A percentile compares a stretch with the other conserved stretches of the same genome.
These are phyloP conservation scores for Chloranthus sessilifolius DNA, from an alignment of 164 flowering plant genomes.

Conservation along the genomic window DNA sequence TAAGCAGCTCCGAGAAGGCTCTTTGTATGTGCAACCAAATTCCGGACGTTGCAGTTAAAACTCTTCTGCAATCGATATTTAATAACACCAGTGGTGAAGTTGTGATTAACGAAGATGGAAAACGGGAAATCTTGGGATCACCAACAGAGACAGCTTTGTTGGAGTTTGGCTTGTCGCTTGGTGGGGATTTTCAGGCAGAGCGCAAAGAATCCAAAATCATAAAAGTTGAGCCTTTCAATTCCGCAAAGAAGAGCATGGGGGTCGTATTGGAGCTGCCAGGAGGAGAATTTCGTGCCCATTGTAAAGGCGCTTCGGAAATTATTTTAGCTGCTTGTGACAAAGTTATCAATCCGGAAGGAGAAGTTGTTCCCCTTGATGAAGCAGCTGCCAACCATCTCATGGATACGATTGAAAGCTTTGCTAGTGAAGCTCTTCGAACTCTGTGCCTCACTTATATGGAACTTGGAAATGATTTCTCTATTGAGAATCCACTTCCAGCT, in stretches of 20 bases:
- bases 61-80: constrained; percentile 73
- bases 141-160: constrained; percentile 90
- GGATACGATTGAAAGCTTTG: constrained; percentile 65
- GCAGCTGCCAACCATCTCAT: constrained; percentile 34
- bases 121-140: constrained; percentile 67
- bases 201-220: constrained; percentile 43
- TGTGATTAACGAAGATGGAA: constrained; percentile 45
- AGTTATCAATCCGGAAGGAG: constrained; percentile 44
- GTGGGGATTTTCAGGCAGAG: constrained; percentile 64
- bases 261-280: constrained; percentile 71
- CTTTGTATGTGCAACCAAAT: constrained; percentile 26
- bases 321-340: constrained; percentile 79
- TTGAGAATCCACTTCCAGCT: constrained; percentile 47
- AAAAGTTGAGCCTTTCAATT: constrained; percentile 88
- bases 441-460: constrained; percentile 87
- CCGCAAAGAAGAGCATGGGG: constrained; percentile 74
- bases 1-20: constrained; percentile 19
- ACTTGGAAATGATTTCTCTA: constrained; percentile 43
- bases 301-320: constrained; percentile 91
- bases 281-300: constrained; percentile 62
- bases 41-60: constrained; percentile 43
- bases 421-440: constrained; percentile 84
- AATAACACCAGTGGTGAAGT: constrained; percentile 89
- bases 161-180: constrained; percentile 75
- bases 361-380: constrained; percentile 58